Conservation (phyloP, 805 yeast species). For the Candida rishiriensis region DNA sequence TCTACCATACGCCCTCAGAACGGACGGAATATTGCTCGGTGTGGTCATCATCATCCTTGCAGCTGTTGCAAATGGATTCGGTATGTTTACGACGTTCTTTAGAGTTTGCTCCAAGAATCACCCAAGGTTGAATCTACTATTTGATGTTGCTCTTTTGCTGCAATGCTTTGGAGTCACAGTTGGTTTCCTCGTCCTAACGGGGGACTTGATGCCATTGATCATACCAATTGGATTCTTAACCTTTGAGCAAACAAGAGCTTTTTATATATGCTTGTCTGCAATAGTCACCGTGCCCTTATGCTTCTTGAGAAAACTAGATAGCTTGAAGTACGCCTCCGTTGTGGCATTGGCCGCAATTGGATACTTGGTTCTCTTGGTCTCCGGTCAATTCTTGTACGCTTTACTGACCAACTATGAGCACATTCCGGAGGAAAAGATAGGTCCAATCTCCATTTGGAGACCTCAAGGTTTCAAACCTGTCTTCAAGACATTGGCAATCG, state of each 20-base stretch:
- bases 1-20: conserved; percentile 65
- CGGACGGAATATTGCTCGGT: conserved; percentile 65
- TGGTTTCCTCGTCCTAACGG: conserved; percentile 67
- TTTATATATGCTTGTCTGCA: conserved; percentile 52
- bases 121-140: conserved; percentile 64
- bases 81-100: conserved; percentile 70
- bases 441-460: conserved; percentile 37
- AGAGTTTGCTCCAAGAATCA: conserved; percentile 66
- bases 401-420: conserved; percentile 30
- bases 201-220: conserved; percentile 68
- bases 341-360: conserved; percentile 64
- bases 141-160: conserved; percentile 68
- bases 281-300: conserved; percentile 59
- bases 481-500: conserved; percentile 64
- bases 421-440: conserved; percentile 42
- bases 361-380: conserved; percentile 54
- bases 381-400: conserved; percentile 40
- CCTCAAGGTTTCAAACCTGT: conserved; percentile 41
- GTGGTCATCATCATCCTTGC: conserved; percentile 51
- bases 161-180: conserved; percentile 80
- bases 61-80: conserved; percentile 63
- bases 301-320: conserved; percentile 57
- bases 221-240: conserved; percentile 33
- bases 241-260: conserved; percentile 32
- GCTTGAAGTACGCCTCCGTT: conserved; percentile 66